Evolutionary conservation across 2,329 filamentous ascomycete genomes (phyloP), one percentile per base, ranked within the genome.

Genomic region (Periglandula ipomoeae): DNA sequence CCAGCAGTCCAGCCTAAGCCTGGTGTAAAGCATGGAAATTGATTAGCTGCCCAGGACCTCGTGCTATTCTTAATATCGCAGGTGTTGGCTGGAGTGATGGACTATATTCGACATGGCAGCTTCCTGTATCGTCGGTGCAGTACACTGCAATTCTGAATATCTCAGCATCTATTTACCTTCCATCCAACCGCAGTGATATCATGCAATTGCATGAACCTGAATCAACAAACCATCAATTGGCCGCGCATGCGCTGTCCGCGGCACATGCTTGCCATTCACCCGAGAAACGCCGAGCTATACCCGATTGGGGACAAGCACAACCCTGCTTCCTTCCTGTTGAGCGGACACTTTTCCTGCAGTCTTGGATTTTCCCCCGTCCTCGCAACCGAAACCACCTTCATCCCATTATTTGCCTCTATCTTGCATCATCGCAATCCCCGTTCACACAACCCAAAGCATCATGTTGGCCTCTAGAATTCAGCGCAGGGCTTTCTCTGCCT

Each of bases 401-500:
- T 32, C 37, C 41, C 52, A 51, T 24, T 44, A 46, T 24, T 46
- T 46, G 34, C 32, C 32, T 51, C 46, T 49, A 52, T 51, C 53
- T 55, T 50, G 51, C 53, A 49, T 52, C 44, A 32, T 47, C 44
- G 34, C 34, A 27, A 42, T 56, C 49, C 49, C 30, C 51, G 32
- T 53, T 45, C 49, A 54, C 51, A 55, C 53, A 48, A 52, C 51
- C 50, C 54, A 34, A 52, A 58, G 59, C 65, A 69, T 53, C 55
- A 90, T 94, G 88, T 91, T 91, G 70, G 80, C 79, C 68, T 76
- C 80, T 58, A 75, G 66, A 58, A 74, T 85, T 70, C 85, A 89
- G 76, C 79, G 82, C 72, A 82, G 87, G 65, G 84, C 85, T 68
- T 90, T 90, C 74, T 89, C 87, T 65, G 85, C 80, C 66, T 85